A percentile compares a stretch with the other conserved stretches of the same genome.
Conservation (phyloP, 1,139 yeast species). For the Suhomyces choctaworum region DNA sequence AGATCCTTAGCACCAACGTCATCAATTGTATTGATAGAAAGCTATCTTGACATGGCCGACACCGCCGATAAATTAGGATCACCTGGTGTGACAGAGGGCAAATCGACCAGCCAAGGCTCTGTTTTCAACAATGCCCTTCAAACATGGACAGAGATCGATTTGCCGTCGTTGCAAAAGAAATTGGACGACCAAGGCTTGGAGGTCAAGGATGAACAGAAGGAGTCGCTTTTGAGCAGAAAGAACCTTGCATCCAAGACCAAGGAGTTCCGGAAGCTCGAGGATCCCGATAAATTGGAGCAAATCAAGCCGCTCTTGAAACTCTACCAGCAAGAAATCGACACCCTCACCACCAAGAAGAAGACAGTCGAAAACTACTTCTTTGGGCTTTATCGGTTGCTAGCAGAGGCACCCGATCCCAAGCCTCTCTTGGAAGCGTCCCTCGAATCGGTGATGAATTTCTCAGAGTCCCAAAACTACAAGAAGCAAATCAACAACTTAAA, state of each 20-base stretch:
- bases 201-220: slow-evolving; percentile 68
- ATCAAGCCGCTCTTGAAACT: slow-evolving; percentile 70
- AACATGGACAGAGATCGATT: slow-evolving; percentile 74
- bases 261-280: slow-evolving; percentile 70
- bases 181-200: slow-evolving; percentile 76
- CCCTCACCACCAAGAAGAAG: slow-evolving; percentile 75
- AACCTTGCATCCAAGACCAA: slow-evolving; percentile 79
- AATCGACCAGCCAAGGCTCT: slow-evolving; percentile 9
- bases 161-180: slow-evolving; percentile 65
- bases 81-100: slow-evolving; percentile 2
- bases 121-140: slow-evolving; percentile 56
- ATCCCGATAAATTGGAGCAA: slow-evolving; percentile 63
- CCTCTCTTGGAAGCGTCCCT: slow-evolving; percentile 75
- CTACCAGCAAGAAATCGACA: slow-evolving; percentile 87
- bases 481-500: slow-evolving; percentile 57
- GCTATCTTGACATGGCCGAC: slow-evolving; percentile 6
- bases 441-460: slow-evolving; percentile 61
- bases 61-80: slow-evolving; percentile 2
- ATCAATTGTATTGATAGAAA: neutral
- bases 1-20: no score
- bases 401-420: slow-evolving; percentile 92
- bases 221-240: slow-evolving; percentile 68
- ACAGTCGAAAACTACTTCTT: slow-evolving; percentile 71
- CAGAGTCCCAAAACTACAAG: slow-evolving; percentile 54
- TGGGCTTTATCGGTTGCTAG: slow-evolving; percentile 69